Base-by-base conservation (phyloP, 2,329 filamentous ascomycete species). In the Lachnellula hyalina region DNA sequence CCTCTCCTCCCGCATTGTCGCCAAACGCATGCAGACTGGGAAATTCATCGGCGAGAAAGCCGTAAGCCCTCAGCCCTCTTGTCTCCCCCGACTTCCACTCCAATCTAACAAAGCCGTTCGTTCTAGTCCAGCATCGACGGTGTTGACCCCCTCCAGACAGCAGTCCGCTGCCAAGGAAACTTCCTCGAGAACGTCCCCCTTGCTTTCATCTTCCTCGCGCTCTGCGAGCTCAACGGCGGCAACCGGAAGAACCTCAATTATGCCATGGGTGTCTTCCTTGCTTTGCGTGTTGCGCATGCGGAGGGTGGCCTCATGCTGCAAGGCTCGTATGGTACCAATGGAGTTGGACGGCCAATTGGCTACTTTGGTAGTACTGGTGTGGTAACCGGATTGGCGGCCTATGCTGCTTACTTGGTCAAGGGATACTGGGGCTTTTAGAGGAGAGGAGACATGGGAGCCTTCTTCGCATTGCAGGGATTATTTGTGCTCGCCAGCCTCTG, bases 161-260 rank as follows among this genome's bases (percentile, higher is more conserved):
- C 53, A 5, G 32, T 47, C 35, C 58, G 56, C 38, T 53, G 44
- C 46, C 54, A 62, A 41, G 23, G 46, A 28, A 63, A 61, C 44
- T 61, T 60, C 55, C 52, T 60, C 38, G 59, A 61, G 38, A 60
- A 57, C 47, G 59, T 84, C 45, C 74, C 83, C 14, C 50, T 77
- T 36, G 70, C 76, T 19, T 81, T 84, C 63, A 71, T 83, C 57
- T 60, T 74, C 40, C 70, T 77, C 52, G 76, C 78, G 45, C 77
- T 75, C 35, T 73, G 76, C 58, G 77, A 82, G 40, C 42, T 56
- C 8, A 63, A 60, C 34, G 59, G 59, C 17, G 57, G 56, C 5
- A 54, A 55, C 21, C 38, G 52, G 1, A 57, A 60, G 35, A 21
- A 32, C 1, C 48, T 62, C 3, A 51, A 53, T 41, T 59, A 61